These are phyloP conservation scores for Chytriomyces hyalinus DNA, from an alignment of 192 early-diverging fungal genomes.

Conservation along the genomic window DNA sequence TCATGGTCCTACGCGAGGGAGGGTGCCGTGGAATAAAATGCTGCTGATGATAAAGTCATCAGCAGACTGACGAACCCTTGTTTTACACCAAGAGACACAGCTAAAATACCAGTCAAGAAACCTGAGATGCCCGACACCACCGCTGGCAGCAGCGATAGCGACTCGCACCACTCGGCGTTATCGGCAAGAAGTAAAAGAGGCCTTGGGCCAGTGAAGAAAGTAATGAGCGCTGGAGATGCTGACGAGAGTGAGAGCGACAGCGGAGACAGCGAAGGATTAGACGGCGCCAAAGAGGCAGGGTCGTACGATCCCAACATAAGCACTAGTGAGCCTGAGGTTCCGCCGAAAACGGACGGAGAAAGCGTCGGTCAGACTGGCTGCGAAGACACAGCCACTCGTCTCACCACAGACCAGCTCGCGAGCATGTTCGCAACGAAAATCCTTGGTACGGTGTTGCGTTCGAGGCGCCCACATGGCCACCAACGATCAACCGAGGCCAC, in stretches of 20 bases:
- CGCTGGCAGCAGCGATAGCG: too few relatives aligned
- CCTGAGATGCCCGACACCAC: too few relatives aligned
- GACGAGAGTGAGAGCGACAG: background rate
- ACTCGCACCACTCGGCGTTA: too few relatives aligned
- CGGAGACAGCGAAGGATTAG: background rate
- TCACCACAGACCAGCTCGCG: background rate
- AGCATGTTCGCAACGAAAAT: background rate
- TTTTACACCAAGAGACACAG: too few relatives aligned
- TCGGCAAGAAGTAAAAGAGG: background rate
- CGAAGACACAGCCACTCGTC: background rate
- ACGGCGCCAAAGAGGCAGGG: background rate
- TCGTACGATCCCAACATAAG: background rate
- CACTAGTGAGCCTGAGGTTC: too few relatives aligned
- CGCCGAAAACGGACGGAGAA: background rate
- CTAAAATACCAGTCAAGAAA: too few relatives aligned
- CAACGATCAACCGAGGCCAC: too few relatives aligned
- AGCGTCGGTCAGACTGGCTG: background rate
- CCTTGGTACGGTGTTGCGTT: background rate
- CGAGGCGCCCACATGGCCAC: background rate
- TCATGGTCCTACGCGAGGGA: too few relatives aligned
- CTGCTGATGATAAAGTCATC: too few relatives aligned
- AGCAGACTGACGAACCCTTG: too few relatives aligned
- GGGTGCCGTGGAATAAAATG: too few relatives aligned
- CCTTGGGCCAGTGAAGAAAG: background rate
- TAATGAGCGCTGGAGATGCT: background rate